Base-by-base conservation (phyloP, 805 yeast genomes). In the Wickerhamomyces chambardii region DNA sequence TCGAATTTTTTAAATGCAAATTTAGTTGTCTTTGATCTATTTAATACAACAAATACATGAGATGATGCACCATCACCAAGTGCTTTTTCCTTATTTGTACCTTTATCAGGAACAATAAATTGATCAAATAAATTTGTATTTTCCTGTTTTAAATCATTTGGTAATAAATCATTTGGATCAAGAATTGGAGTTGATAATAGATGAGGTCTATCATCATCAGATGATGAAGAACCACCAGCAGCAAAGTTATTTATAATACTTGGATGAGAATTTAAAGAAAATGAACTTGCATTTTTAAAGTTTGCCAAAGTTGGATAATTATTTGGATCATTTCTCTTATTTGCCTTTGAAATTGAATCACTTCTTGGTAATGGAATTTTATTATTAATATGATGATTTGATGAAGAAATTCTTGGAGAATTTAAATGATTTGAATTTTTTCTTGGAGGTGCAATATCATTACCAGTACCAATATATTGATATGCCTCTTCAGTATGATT, bases 1-100 rank as follows among this genome's bases (percentile, higher is more conserved):
- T 69, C 61, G 46, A 83, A 75, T 49, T 73, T 74, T 54, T 83
- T 83, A 48, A 82, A 62, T 0, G 90, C 90, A 54, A 58, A 80
- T 6, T 66, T 43, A 37, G 67, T 64, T 36, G 64, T 65, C 17
- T 55, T 51, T 17, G 53, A 45, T 29, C 59, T 54, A 14, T 59
- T 53, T 36, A 61, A 59, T 4, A 71, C 55, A 37, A 69, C 70
- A 36, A 78, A 63, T 16, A 83, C 87, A 33, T 72, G 71, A 5
- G 85, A 72, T 3, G 83, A 73, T 4, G 89, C 89, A 32, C 94
- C 92, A 36, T 69, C 72, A 3, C 89, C 92, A 34, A 83, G 53
- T 32, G 67, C 70, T 36, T 68, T 67, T 17, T 62, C 62, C 33
- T 60, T 63, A 18, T 60, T 59, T 2, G 51, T 39, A 7, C 39